Evolutionary conservation across 768 basidiomycete species (phyloP).

Genomic region (Dentipellis sp.): DNA sequence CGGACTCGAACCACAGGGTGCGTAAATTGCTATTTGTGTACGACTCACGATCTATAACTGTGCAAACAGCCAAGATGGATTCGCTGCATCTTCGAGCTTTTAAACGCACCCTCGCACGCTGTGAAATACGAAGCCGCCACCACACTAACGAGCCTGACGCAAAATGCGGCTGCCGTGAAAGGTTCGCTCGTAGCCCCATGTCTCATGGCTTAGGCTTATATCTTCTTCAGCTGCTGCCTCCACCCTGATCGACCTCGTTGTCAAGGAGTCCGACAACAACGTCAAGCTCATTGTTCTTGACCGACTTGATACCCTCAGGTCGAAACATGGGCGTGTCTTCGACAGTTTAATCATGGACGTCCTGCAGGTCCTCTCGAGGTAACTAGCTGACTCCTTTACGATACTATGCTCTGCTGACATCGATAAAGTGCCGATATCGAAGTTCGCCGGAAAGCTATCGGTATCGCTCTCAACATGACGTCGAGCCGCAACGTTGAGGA

Average conservation of each 20-base stretch:
- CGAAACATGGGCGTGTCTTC: constrained; percentile 81
- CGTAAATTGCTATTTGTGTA: constrained; percentile 20
- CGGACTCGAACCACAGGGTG: constrained; percentile 75
- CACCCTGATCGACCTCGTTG: constrained; percentile 78
- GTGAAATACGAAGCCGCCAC: constrained; percentile 98
- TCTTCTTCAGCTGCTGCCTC: constrained; percentile 66
- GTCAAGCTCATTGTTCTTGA: constrained; percentile 97
- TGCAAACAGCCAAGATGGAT: constrained; percentile 77
- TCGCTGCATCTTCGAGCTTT: constrained; percentile 84
- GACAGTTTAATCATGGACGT: constrained; percentile 95
- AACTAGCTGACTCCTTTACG: constrained; percentile 2
- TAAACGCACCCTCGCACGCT: constrained; percentile 82
- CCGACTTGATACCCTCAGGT: constrained; percentile 72
- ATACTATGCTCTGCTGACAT: neutral
- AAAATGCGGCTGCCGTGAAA: constrained; percentile 94
- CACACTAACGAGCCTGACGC: constrained; percentile 87
- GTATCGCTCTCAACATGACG: constrained; percentile 86
- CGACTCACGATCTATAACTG: neutral
- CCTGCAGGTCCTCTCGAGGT: constrained; percentile 83
- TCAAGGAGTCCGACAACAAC: constrained; percentile 98
- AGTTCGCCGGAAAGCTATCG: constrained; percentile 87
- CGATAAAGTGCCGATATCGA: constrained; percentile 81
- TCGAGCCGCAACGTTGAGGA: constrained; percentile 94
- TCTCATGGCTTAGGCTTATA: no score
- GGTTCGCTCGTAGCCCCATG: constrained; percentile 32